These are phyloP conservation scores for Cerrena zonata DNA, from an alignment of 1,284 basidiomycete genomes.

Conservation along the genomic window DNA sequence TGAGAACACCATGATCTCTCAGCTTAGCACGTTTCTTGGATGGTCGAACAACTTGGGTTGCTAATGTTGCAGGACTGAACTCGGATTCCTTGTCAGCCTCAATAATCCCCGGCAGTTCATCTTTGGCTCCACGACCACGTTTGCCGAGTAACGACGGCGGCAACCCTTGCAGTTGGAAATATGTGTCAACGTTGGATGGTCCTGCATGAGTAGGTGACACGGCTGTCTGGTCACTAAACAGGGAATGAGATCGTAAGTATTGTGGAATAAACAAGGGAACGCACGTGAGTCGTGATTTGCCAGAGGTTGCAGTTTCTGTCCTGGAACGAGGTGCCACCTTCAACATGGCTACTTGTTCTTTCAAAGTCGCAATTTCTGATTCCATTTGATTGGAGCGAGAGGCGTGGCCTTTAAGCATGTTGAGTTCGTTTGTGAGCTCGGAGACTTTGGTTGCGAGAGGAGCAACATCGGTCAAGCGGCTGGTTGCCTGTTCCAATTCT, in stretches of 20 bases:
- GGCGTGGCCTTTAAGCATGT: slow-evolving; percentile 17
- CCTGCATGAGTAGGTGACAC: background rate
- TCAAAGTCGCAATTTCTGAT: slow-evolving; percentile 19
- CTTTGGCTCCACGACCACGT: slow-evolving; percentile 46
- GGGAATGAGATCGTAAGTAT: background rate
- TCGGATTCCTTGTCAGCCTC: slow-evolving; percentile 37
- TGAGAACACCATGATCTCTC: slow-evolving; percentile 4
- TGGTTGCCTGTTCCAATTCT: slow-evolving; percentile 25
- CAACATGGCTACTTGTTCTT: slow-evolving; percentile 14
- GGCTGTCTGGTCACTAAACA: background rate
- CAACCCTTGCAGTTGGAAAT: background rate
- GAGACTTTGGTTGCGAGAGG: slow-evolving; percentile 17
- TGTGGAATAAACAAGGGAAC: too few relatives aligned
- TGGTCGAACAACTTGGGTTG: slow-evolving; percentile 35
- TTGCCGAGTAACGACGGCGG: slow-evolving; percentile 38
- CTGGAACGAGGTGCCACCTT: background rate
- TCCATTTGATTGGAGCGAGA: slow-evolving; percentile 16
- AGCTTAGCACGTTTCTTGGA: slow-evolving; percentile 49
- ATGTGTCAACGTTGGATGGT: background rate
- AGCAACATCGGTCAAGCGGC: slow-evolving; percentile 32
- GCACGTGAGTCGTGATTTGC: background rate
- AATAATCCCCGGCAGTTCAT: slow-evolving; percentile 34
- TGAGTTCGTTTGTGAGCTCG: slow-evolving; percentile 18
- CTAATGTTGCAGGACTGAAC: slow-evolving; percentile 31
- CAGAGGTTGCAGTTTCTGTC: background rate